Percentiles rank a stretch among this genome's conserved stretches.
Evolutionary conservation across 2,329 filamentous ascomycete genomes (phyloP).

Genomic region (Nakataea oryzae): DNA sequence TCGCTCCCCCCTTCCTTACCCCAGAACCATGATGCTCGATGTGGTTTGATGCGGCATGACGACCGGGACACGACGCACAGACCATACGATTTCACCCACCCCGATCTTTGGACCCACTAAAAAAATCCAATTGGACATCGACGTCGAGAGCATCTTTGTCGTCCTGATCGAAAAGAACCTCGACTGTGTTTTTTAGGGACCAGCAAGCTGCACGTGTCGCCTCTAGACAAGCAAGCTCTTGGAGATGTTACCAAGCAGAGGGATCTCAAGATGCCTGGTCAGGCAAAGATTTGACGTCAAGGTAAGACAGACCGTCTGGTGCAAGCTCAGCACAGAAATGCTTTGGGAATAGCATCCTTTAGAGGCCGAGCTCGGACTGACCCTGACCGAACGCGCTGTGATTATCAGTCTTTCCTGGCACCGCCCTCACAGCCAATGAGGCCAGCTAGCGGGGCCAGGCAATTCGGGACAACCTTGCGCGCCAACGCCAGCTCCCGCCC

Average conservation of each 20-base stretch:
- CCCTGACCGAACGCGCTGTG: neutral
- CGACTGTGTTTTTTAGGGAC: neutral
- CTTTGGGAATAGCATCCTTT: neutral
- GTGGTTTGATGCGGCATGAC: neutral
- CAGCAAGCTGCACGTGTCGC: neutral
- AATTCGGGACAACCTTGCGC: conserved; percentile 19
- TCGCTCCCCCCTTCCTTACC: too few relatives aligned
- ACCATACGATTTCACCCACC: neutral
- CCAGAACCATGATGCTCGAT: too few relatives aligned
- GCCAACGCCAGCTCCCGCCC: conserved; percentile 7
- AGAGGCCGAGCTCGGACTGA: neutral
- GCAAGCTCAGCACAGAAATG: neutral
- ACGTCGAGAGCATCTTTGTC: neutral
- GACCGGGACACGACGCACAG: neutral
- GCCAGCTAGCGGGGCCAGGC: conserved; percentile 6
- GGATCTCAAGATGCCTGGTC: conserved; percentile 18
- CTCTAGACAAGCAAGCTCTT: neutral
- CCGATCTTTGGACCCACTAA: neutral
- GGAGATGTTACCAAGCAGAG: conserved; percentile 44
- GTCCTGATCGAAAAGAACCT: neutral
- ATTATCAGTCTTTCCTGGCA: neutral
- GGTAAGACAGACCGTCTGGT: neutral
- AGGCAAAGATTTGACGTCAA: conserved; percentile 1
- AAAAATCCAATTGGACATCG: neutral
- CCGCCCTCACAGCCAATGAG: neutral